Conservation (phyloP, 176 grass and related monocot species). For the Pharus latifolius region DNA sequence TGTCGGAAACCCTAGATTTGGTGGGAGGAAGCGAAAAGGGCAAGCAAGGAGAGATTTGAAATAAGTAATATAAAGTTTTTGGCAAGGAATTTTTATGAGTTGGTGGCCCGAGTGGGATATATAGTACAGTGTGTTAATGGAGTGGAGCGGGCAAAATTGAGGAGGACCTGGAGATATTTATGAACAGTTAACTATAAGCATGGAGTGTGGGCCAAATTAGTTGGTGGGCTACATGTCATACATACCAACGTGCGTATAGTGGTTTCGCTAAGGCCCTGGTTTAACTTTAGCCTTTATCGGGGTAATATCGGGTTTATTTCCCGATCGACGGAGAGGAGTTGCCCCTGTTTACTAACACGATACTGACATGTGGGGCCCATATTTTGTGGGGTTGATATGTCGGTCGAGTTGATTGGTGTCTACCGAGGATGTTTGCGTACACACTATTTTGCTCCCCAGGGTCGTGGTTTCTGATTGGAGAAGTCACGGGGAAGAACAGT, state of each 20-base stretch:
- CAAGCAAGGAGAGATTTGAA: conserved; percentile 24
- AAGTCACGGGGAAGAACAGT: not conserved
- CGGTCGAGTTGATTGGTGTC: not conserved
- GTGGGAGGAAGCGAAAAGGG: conserved; percentile 20
- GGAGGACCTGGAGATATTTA: not conserved
- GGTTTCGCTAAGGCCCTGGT: not conserved
- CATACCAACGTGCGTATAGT: fast-evolving
- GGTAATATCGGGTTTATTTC: not conserved
- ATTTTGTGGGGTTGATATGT: not conserved
- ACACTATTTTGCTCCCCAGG: not conserved
- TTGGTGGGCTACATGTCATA: not conserved
- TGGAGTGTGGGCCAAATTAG: not conserved
- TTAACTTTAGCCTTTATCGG: not conserved
- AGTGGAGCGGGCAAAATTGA: conserved; percentile 2
- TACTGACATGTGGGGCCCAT: not conserved
- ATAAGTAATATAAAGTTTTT: conserved; percentile 1
- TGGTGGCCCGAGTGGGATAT: not conserved
- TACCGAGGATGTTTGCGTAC: not conserved
- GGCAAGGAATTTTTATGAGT: not conserved
- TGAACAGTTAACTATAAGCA: not conserved
- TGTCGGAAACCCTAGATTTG: conserved; percentile 52
- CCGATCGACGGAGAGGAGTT: not conserved
- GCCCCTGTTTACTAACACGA: not conserved
- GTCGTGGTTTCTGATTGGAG: not conserved
- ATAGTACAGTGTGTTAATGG: not conserved